phyloP scores from a whole-genome alignment of 2,329 filamentous ascomycete species.

The Alternaria brassicae region DNA sequence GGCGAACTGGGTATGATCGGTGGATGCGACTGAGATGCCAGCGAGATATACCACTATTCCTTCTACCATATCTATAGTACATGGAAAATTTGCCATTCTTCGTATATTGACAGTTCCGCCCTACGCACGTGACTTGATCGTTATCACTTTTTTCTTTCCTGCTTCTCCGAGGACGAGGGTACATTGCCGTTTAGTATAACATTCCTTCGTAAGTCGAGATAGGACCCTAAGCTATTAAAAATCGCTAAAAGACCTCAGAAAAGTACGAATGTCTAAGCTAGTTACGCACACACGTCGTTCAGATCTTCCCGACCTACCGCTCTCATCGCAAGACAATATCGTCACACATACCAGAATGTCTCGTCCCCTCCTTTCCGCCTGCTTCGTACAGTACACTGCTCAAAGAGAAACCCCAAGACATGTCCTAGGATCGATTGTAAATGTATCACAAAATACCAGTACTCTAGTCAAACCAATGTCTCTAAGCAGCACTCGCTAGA shows the following conservation, averaged over 20 bases:
- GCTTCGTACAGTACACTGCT: too few relatives aligned
- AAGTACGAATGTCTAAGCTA: not conserved
- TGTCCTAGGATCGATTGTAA: too few relatives aligned
- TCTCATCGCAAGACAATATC: not conserved
- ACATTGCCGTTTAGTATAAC: slow-evolving; percentile 53
- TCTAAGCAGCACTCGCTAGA: not conserved
- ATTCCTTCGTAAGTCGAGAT: slow-evolving; percentile 48
- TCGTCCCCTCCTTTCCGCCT: not conserved
- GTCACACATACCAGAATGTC: not conserved
- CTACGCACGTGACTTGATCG: too few relatives aligned
- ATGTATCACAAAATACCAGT: not conserved
- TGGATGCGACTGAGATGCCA: too few relatives aligned
- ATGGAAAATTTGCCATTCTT: too few relatives aligned
- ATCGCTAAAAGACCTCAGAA: slow-evolving; percentile 45
- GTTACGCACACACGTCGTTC: not conserved
- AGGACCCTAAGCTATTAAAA: slow-evolving; percentile 52
- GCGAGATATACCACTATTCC: too few relatives aligned
- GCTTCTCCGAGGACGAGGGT: slow-evolving; percentile 32
- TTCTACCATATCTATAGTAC: too few relatives aligned
- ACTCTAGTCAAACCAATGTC: not conserved
- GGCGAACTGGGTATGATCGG: too few relatives aligned
- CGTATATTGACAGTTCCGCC: too few relatives aligned
- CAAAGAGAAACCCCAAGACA: not conserved
- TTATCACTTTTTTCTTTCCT: too few relatives aligned
- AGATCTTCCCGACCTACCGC: not conserved